Evolutionary conservation across 495 filamentous ascomycete species (phyloP).

Genomic region (Aspergillus wentii): DNA sequence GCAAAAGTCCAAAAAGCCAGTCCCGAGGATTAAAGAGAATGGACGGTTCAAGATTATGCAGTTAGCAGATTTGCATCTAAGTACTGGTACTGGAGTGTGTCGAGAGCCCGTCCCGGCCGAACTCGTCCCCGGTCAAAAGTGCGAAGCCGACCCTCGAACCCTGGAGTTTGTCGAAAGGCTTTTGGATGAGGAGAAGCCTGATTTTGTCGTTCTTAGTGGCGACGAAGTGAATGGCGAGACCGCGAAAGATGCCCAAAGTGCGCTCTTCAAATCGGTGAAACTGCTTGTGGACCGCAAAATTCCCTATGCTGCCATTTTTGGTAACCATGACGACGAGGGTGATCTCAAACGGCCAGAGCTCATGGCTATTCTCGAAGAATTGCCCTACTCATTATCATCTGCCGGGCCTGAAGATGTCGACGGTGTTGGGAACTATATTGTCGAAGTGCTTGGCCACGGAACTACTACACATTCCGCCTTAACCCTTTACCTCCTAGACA

Average conservation of each 20-base stretch:
- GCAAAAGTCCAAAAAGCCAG: slow-evolving; percentile 53
- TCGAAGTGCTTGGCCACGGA: slow-evolving; percentile 82
- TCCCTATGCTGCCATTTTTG: slow-evolving; percentile 91
- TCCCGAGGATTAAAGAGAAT: slow-evolving; percentile 73
- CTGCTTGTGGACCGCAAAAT: slow-evolving; percentile 81
- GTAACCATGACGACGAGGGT: slow-evolving; percentile 96
- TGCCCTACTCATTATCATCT: slow-evolving; percentile 83
- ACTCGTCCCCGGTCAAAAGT: slow-evolving; percentile 61
- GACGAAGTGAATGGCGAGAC: slow-evolving; percentile 96
- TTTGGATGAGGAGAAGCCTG: slow-evolving; percentile 86
- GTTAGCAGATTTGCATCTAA: slow-evolving; percentile 83
- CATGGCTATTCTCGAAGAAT: slow-evolving; percentile 78
- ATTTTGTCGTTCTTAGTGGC: slow-evolving; percentile 84
- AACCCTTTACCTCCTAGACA: slow-evolving; percentile 90
- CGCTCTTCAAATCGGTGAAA: slow-evolving; percentile 90
- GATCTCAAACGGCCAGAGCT: slow-evolving; percentile 67
- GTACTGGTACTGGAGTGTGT: slow-evolving; percentile 80
- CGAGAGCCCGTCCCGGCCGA: slow-evolving; percentile 74
- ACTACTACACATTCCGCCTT: slow-evolving; percentile 79
- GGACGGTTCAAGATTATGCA: slow-evolving; percentile 98
- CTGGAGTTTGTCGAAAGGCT: slow-evolving; percentile 80
- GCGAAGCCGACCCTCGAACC: slow-evolving; percentile 87
- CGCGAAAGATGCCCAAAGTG: slow-evolving; percentile 83
- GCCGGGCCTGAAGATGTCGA: slow-evolving; percentile 79
- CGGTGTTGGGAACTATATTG: slow-evolving; percentile 89